Base-by-base conservation (phyloP, 2,329 filamentous ascomycete genomes). In the Sphaceloma murrayae region DNA sequence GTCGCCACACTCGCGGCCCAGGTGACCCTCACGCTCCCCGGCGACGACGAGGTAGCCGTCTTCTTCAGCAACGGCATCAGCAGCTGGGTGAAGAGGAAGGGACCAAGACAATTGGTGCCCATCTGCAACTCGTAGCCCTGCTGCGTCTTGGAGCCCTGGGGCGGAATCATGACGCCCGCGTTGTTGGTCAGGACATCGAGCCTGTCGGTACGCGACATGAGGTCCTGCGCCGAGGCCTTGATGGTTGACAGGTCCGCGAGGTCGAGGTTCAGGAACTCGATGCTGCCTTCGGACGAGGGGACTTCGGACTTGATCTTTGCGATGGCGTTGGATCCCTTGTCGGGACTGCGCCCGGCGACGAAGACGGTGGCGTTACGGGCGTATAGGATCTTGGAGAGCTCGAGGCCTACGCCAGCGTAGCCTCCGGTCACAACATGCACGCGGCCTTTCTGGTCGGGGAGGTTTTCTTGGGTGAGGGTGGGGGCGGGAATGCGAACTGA, bases 341-440 rank as follows among this genome's bases (percentile, higher is more conserved):
- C 56, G 24, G 62, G 53, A 3, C 58, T 67, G 21, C 74, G 70
- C 2, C 67, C 67, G 3, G 72, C 72, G 18, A 75, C 56, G 56
- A 76, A 78, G n/a, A 78, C 68, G 1, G 62, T 74, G 26, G 64
- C 73, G 45, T 74, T 71, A 26, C 64, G 66, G 9, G 60, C 56
- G 56, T 78, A 78, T 8, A 80, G 62, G 2, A 78, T 66, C 29
- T 66, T 66, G 22, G 62, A 62, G 14, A 78, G 62, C 50, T 76
- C 69, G 30, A 67, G 66, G 7, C 74, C 74, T 5, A 76, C 62
- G 14, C 52, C 52, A 33, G 64, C 54, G 43, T 66, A 62, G 17
- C 64, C 67, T 16, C 70, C 70, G 0, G 62, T 78, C 11, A 78
- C 67, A 48, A 78, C 65, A 58, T 65, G 68, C 24, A 74, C 68